A percentile compares a stretch with the other conserved stretches of the same genome.
Evolutionary conservation across 129 eudicot species (phyloP).

Genomic region (Helianthus annuus): HanXRQr2.0-SUNRISE NC_035441.2:116952831-116953330

Average conservation of each 20-base stretch:
- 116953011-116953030: neutral
- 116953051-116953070: neutral
- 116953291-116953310: too few relatives aligned
- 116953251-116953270: neutral
- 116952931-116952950: too few relatives aligned
- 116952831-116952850: too few relatives aligned
- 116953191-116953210: neutral
- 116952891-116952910: too few relatives aligned
- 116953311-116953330: too few relatives aligned
- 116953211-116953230: neutral
- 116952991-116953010: too few relatives aligned
- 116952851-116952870: too few relatives aligned
- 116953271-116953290: neutral
- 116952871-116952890: too few relatives aligned
- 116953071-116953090: neutral
- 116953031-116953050: neutral
- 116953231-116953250: neutral
- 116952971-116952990: too few relatives aligned
- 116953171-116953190: neutral
- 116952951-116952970: too few relatives aligned
- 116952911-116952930: too few relatives aligned
- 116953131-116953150: neutral
- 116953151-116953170: too few relatives aligned
- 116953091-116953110: neutral
- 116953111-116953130: neutral